Evolutionary conservation across 495 filamentous ascomycete genomes (phyloP).

Genomic region (Lasiosphaeris hirsuta): DNA sequence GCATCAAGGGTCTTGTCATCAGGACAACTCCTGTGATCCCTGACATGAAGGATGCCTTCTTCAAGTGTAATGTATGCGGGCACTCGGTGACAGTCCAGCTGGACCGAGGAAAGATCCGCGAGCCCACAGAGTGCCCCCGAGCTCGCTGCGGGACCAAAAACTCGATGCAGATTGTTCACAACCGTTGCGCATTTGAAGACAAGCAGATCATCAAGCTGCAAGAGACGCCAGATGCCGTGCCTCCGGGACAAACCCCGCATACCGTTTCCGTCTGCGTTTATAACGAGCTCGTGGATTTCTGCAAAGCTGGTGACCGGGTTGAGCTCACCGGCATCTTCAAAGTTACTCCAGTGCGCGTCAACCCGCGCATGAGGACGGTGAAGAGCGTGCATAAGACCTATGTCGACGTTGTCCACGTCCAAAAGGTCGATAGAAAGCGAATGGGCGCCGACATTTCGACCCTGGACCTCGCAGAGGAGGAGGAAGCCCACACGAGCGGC

Average conservation of each 20-base stretch:
- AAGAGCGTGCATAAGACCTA: conserved; percentile 98
- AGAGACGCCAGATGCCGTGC: conserved; percentile 91
- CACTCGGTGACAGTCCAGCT: conserved; percentile 87
- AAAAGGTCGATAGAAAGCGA: conserved; percentile 92
- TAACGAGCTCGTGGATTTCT: conserved; percentile 94
- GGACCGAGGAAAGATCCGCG: conserved; percentile 92
- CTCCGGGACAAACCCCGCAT: conserved; percentile 96
- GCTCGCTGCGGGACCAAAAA: conserved; percentile 80
- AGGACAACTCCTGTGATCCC: conserved; percentile 93
- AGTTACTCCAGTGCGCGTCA: conserved; percentile 90
- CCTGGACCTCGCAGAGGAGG: conserved; percentile 54
- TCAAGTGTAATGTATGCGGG: conserved; percentile 88
- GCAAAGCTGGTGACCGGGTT: conserved; percentile 94
- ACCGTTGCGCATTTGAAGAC: conserved; percentile 90
- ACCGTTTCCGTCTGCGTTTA: conserved; percentile 96
- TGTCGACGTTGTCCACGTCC: conserved; percentile 89
- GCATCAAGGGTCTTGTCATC: conserved; percentile 95
- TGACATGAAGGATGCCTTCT: conserved; percentile 94
- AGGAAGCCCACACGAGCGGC: conserved; percentile 77
- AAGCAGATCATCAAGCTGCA: conserved; percentile 99
- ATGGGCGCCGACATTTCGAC: conserved; percentile 90
- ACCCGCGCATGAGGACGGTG: conserved; percentile 85
- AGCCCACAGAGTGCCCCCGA: conserved; percentile 87
- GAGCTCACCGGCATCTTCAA: conserved; percentile 97
- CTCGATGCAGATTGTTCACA: conserved; percentile 97